Base-by-base conservation (phyloP, 441 rosid species). In the Sinapis alba region DNA sequence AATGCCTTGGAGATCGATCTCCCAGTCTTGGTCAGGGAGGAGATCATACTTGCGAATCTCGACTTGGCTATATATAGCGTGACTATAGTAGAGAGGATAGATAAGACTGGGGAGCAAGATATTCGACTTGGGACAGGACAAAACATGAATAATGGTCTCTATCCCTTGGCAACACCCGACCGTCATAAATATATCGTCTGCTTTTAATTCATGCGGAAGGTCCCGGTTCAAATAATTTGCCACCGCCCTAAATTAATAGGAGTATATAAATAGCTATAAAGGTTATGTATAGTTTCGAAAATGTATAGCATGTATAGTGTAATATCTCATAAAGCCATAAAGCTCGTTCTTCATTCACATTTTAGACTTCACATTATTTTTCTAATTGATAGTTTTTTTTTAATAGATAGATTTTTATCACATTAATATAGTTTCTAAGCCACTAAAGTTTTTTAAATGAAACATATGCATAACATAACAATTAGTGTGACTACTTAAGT, bases 1-100 rank as follows among this genome's bases (percentile, higher is more conserved):
- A 23, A 90, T 74, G 60, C 69, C 34, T 20, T 82, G 81, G 20
- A 88, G 81, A 77, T 88, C 85, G n/a, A 88, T 88, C 79, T 84
- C 90, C 92, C 90, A 87, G 18, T 83, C 89, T 54, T 51, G 78
- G 4, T 89, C 85, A 0, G 89, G 89, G 15, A 88, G 68, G 65
- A 89, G 90, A 82, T 86, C 82, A 21, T 81, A 86, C 58, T 82
- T 82, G n/a, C 92, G 84, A 50, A 86, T 74, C 65, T 86, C 90
- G 2, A 89, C 83, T 23, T 62, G 23, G 56, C 64, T 73, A 19
- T 43, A 78, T 2, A 74, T 58, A n/a, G 86, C 80, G 32, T 66
- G 73, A 47, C 77, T 61, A 34, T 87, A 82, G 69, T 89, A 91
- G 24, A 36, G 32, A 0, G 90, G 92, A 69, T 73, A 89, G 0